phyloP scores from a whole-genome alignment of 805 yeast species.

The Kodamaea hsintzibuensis region DNA sequence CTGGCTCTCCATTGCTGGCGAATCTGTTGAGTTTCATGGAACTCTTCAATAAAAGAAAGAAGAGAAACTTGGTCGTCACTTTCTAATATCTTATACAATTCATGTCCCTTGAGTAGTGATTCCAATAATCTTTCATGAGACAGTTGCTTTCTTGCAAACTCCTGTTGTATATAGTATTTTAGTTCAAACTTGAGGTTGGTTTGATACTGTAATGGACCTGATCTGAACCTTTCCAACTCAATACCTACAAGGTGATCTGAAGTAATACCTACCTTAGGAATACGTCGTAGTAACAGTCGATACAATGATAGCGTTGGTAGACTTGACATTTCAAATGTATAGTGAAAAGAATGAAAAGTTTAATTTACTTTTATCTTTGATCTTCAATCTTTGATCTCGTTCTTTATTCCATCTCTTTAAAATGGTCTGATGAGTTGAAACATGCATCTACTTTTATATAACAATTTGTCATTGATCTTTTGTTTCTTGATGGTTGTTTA shows the following conservation, averaged over 20 bases:
- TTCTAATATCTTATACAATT: background rate
- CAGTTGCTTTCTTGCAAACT: background rate
- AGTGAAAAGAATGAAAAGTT: background rate
- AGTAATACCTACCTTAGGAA: background rate
- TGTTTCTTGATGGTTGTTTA: no score
- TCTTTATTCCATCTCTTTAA: no score
- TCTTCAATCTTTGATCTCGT: background rate
- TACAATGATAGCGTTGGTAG: background rate
- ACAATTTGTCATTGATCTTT: no score
- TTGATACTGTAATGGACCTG: background rate
- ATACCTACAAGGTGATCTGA: background rate
- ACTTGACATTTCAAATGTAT: background rate
- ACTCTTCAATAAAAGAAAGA: background rate
- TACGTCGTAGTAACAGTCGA: background rate
- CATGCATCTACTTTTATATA: no score
- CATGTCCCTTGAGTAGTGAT: slow-evolving; percentile 3
- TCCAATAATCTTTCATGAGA: background rate
- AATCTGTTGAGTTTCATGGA: slow-evolving; percentile 7
- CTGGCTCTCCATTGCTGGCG: slow-evolving; percentile 19
- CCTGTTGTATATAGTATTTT: background rate
- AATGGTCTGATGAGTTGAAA: no score
- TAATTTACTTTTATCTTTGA: background rate
- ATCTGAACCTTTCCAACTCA: background rate
- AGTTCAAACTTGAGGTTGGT: slow-evolving; percentile 1
- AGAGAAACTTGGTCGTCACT: background rate